phyloP scores from a whole-genome alignment of 345 rosid species.

The Lagerstroemia speciosa region DNA sequence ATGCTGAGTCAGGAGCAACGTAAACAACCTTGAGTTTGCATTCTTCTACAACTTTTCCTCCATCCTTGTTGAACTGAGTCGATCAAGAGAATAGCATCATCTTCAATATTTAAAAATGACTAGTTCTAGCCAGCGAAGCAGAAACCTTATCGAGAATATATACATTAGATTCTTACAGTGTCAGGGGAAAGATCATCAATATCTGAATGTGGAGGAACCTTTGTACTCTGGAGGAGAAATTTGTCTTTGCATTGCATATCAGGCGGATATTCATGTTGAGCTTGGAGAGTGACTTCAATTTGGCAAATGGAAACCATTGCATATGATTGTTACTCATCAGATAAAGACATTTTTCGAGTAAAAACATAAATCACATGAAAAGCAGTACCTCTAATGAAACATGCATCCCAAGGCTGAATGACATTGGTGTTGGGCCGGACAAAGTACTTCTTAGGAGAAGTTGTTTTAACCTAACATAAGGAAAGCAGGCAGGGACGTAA shows the following conservation, averaged over 20 bases:
- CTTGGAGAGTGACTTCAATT: constrained; percentile 81
- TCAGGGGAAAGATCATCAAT: constrained; percentile 82
- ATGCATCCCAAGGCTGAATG: constrained; percentile 43
- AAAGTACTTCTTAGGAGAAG: constrained; percentile 52
- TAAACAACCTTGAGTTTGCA: constrained; percentile 85
- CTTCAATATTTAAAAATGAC: background rate
- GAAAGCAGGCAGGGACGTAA: background rate
- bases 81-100: background rate
- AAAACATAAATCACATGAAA: background rate
- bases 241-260: constrained; percentile 97
- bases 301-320: constrained; percentile 5
- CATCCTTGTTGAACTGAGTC: constrained; percentile 69
- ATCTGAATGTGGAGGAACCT: constrained; percentile 65
- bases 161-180: constrained; percentile 53
- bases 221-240: constrained; percentile 85
- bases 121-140: background rate
- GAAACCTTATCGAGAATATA: background rate
- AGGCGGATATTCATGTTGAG: constrained; percentile 66
- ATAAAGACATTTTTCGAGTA: background rate
- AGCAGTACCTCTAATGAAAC: constrained; percentile 32
- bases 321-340: background rate
- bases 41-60: constrained; percentile 64
- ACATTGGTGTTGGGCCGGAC: constrained; percentile 45
- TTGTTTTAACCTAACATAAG: constrained; percentile 37
- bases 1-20: constrained; percentile 41